Base-by-base conservation (phyloP, 225 moss, liverwort and hornwort species). In the Pleurozium schreberi region DNA sequence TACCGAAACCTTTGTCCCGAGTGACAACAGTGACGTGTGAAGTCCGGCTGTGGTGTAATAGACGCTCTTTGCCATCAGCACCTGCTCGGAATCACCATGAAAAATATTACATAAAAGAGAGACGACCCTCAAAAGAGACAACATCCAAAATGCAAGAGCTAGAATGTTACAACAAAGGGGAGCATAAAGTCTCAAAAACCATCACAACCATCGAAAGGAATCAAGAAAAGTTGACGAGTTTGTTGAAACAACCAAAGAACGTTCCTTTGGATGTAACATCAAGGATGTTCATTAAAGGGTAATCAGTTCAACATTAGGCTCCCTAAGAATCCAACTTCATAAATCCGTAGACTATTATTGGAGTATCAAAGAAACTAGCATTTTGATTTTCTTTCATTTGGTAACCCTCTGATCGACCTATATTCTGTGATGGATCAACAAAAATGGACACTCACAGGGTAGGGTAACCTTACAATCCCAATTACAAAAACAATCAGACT, bases 1-100 rank as follows among this genome's bases (percentile, higher is more conserved):
- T 89, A 5, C 98, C 97, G 47, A 65, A 91, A 10, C 92, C 96
- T 75, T 89, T 90, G 88, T 98, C 98, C 61, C 97, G 91, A 22
- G 92, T 90, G 68, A 98, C 94, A 12, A 92, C 89, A 18, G 96
- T 85, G 67, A 97, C 82, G 23, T 95, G 95, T 0, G 95, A 91
- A 45, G 94, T 96, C 9, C 98, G 93, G 11, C 90, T 50, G 53
- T 92, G 95, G 55, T 85, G 93, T 60, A 93, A 81, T 82, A 98
- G 90, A 38, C 91, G 87, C 38, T 84, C 91, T 89, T 97, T 97
- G 90, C 86, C 85, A 84, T 95, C 94, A 31, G 89, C 88, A 38
- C 94, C 94, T 86, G 93, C 28, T 77, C 31, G 45, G 36, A 87
- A 87, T 69, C 78, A 55, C 61, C 63, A 74, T 53, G 50, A 27